phyloP scores from a whole-genome alignment of 192 early-diverging fungal species.

The Entomortierella lignicola region DNA sequence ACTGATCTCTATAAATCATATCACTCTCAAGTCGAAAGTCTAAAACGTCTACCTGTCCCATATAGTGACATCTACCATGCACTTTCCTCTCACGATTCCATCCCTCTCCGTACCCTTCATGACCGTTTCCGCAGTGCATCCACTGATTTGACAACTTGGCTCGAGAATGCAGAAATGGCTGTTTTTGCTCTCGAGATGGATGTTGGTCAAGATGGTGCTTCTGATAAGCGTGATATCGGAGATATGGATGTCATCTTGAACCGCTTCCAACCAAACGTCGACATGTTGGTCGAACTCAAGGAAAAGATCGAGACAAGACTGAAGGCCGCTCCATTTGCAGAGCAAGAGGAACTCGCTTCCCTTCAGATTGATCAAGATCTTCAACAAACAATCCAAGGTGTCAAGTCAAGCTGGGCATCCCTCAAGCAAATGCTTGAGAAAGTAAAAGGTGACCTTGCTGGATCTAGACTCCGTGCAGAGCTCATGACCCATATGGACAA shows the following conservation, averaged over 20 bases:
- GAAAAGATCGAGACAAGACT: conserved; percentile 45
- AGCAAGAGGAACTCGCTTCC: conserved; percentile 10
- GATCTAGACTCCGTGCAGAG: conserved; percentile 44
- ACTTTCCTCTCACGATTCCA: conserved; percentile 44
- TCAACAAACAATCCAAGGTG: conserved; percentile 51
- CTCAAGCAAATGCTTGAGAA: conserved; percentile 65
- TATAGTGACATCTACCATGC: conserved; percentile 58
- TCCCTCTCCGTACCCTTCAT: conserved; percentile 47
- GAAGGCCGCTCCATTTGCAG: conserved; percentile 14
- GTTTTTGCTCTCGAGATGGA: conserved; percentile 66
- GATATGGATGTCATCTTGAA: conserved; percentile 58
- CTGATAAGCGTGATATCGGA: conserved; percentile 46
- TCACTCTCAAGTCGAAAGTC: conserved; percentile 51
- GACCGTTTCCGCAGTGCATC: conserved; percentile 50
- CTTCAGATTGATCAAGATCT: conserved; percentile 40
- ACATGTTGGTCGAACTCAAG: conserved; percentile 58
- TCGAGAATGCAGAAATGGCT: conserved; percentile 64
- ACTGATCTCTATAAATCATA: conserved; percentile 40
- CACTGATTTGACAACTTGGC: conserved; percentile 57
- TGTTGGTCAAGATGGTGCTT: conserved; percentile 56
- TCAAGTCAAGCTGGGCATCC: conserved; percentile 67
- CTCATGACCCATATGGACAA: conserved; percentile 44
- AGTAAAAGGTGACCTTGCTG: conserved; percentile 61
- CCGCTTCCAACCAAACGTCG: conserved; percentile 58
- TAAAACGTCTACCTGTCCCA: conserved; percentile 48